Evolutionary conservation across 2,329 filamentous ascomycete species (phyloP), one percentile per base, ranked within the genome.

Genomic region (Penicillium psychrosexuale): DNA sequence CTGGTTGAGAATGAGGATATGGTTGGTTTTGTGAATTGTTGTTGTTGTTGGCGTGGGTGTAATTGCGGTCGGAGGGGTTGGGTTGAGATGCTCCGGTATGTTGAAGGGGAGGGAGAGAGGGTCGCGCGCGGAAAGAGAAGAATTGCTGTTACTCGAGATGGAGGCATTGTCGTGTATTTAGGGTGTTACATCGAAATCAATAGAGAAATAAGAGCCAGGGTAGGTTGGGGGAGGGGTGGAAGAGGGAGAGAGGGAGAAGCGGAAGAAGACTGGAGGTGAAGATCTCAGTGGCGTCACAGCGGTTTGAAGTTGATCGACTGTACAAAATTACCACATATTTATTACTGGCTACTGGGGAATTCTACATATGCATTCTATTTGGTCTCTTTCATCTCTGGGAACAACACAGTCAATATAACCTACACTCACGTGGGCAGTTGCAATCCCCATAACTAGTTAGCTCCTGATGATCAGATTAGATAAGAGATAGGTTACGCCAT

Each of bases 1-100:
- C 77, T 78, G 55, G 73, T 75, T 70, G 82, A 80, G 64, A 84
- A 82, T 13, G 37, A 24, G 19, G 27, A 24, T 46, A 38, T 55
- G 0, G 15, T 7, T 17, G 36, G 36, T 2, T 13, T 51, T 22
- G 28, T 3, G 3, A 28, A 15, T 5, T 22, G 7, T 12, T 42
- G 12, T 36, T 46, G 22, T 39, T 27, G 45, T 44, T 19, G 40
- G 13, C n/a, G 47, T 52, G 19, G 17, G 19, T 22, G 47, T 45
- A 30, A 6, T 38, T 43, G 33, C 34, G 52, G 52, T 15, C 52
- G 52, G 33, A 40, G 39, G 6, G 40, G 40, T 34, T 43, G 24
- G 12, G 39, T 34, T 51, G 40, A 31, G 15, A 51, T 55, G 40
- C 36, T 8, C 6, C 13, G 17, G 42, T 22, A 24, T 9, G 24